A percentile compares a stretch with the other conserved stretches of the same genome.
phyloP scores from a whole-genome alignment of 106 monocot genomes.

The Allium fistulosum region DNA sequence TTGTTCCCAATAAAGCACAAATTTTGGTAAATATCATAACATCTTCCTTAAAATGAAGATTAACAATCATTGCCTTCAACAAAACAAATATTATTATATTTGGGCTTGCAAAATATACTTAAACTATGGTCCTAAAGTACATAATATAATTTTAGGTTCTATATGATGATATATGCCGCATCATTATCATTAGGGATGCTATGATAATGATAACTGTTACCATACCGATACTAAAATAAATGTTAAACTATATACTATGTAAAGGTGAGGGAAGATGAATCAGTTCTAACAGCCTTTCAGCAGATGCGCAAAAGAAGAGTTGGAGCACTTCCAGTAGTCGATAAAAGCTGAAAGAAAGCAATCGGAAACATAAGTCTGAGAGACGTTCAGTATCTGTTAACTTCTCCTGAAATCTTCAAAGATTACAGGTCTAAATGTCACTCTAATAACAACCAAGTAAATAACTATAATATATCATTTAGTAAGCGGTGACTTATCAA shows the following conservation, averaged over 20 bases:
- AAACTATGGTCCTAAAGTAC: no score
- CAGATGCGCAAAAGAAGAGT: slow-evolving; percentile 60
- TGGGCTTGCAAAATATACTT: no score
- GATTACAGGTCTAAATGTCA: slow-evolving; percentile 44
- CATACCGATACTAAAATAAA: no score
- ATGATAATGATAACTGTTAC: no score
- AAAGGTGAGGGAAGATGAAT: slow-evolving; percentile 63
- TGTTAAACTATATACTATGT: not conserved
- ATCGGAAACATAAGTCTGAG: slow-evolving; percentile 78
- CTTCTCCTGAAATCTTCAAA: slow-evolving; percentile 51
- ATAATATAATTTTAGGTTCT: no score
- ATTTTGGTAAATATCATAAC: no score
- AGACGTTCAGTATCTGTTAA: slow-evolving; percentile 76
- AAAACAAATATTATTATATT: no score
- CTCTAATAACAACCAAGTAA: not conserved
- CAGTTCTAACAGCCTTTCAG: slow-evolving; percentile 69
- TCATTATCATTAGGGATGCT: no score
- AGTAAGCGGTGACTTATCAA: not conserved
- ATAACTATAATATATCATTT: not conserved
- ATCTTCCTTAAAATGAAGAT: no score
- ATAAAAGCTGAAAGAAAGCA: slow-evolving; percentile 40
- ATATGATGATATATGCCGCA: no score
- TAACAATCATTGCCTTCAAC: no score
- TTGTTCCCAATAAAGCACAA: no score
- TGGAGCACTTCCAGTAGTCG: slow-evolving; percentile 78